Evolutionary conservation across 306 rosid species (phyloP).

Genomic region (Corylus heterophylla): DNA sequence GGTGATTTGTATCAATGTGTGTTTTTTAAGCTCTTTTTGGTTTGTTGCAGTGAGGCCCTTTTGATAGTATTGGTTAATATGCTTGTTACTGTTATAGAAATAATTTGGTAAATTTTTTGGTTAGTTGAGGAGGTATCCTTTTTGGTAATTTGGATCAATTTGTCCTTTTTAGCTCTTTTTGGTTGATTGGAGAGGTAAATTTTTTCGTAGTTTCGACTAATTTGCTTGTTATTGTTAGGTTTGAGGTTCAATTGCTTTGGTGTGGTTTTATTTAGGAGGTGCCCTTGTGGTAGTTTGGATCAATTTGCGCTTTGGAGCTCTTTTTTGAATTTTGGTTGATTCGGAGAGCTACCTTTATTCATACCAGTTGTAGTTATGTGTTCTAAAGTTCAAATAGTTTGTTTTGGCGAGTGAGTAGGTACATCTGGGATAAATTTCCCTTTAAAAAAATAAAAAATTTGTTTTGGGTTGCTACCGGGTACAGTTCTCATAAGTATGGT

Average conservation of each 20-base stretch:
- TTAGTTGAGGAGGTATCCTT: neutral
- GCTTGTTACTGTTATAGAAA: slow-evolving; percentile 13
- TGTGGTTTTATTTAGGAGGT: neutral
- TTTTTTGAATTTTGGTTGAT: neutral
- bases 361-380: slow-evolving; percentile 1
- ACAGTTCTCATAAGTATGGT: neutral
- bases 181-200: neutral
- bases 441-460: no score
- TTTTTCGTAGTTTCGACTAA: neutral
- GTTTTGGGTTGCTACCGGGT: neutral
- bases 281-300: neutral
- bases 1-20: slow-evolving; percentile 1
- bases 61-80: neutral
- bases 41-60: slow-evolving; percentile 10
- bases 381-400: neutral
- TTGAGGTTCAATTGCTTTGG: slow-evolving; percentile 7
- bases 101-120: neutral
- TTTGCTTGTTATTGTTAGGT: slow-evolving; percentile 13
- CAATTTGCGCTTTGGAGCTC: neutral
- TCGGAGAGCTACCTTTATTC: neutral
- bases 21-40: slow-evolving; percentile 21
- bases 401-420: slow-evolving; percentile 11
- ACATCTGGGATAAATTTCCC: neutral
- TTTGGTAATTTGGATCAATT: neutral
- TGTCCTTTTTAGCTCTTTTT: neutral